These are phyloP conservation scores for Alternaria rosae DNA, from an alignment of 2,329 filamentous ascomycete species.

Conservation along the genomic window DNA sequence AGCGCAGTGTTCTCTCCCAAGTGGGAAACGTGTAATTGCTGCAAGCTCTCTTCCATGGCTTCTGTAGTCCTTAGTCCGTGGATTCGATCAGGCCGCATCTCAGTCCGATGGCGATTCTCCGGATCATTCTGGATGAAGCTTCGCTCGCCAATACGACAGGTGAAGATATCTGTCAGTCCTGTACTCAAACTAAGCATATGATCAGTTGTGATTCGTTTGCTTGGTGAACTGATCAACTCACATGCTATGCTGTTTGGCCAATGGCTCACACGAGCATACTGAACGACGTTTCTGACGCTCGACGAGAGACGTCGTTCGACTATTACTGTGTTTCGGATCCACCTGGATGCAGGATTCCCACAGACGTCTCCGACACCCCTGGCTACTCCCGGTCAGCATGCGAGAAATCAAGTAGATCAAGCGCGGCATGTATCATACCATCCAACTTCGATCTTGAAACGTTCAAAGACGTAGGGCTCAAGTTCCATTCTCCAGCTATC, in stretches of 20 bases:
- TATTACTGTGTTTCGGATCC: conserved; percentile 10
- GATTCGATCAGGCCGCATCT: conserved; percentile 23
- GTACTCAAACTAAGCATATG: conserved; percentile 6
- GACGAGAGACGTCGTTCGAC: conserved; percentile 10
- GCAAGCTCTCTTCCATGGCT: neutral
- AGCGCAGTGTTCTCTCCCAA: neutral
- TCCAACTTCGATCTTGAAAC: conserved; percentile 27
- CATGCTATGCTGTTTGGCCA: conserved; percentile 6
- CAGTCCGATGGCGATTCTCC: neutral
- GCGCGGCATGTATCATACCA: conserved; percentile 21
- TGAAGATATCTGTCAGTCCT: conserved; percentile 21
- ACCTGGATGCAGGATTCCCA: conserved; percentile 3
- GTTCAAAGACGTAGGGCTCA: conserved; percentile 21
- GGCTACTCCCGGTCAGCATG: neutral
- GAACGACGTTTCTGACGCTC: conserved; percentile 19
- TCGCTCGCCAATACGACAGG: conserved; percentile 15
- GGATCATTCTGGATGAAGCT: neutral
- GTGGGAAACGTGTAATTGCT: neutral
- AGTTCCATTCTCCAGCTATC: conserved; percentile 17
- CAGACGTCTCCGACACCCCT: conserved; percentile 1
- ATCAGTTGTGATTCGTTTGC: neutral
- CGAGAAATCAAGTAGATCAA: neutral
- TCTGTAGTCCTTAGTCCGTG: conserved; percentile 9
- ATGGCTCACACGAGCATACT: conserved; percentile 18
- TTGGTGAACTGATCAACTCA: neutral